Percentiles rank a stretch among this genome's conserved stretches.
These are phyloP conservation scores for Scutellaria barbata DNA, from an alignment of 257 asterid genomes.

Conservation along the genomic window DNA sequence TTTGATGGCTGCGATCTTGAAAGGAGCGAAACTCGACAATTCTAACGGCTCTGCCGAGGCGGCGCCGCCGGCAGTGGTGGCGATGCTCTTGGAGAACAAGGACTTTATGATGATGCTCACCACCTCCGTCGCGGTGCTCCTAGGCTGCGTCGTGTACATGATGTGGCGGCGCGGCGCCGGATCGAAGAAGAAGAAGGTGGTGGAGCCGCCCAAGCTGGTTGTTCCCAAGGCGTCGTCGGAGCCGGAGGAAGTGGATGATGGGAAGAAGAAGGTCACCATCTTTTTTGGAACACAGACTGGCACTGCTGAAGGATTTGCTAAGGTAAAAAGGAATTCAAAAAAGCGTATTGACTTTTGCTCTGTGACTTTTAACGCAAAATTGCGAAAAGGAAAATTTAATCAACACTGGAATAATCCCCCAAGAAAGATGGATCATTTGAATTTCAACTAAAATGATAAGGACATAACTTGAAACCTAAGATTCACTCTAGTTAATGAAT, in stretches of 20 bases:
- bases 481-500: constrained; percentile 30
- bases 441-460: constrained; percentile 14
- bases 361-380: background rate
- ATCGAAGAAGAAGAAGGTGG: constrained; percentile 55
- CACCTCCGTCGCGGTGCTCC: constrained; percentile 77
- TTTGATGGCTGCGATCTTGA: constrained; percentile 79
- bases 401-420: constrained; percentile 7
- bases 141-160: constrained; percentile 66
- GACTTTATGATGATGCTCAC: constrained; percentile 72
- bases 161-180: constrained; percentile 72
- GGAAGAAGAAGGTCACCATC: constrained; percentile 77
- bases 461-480: constrained; percentile 13
- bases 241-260: constrained; percentile 80
- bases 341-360: constrained; percentile 5
- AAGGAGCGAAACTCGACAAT: constrained; percentile 63
- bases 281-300: constrained; percentile 98
- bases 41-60: constrained; percentile 65
- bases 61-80: constrained; percentile 52
- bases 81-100: constrained; percentile 78
- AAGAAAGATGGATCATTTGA: constrained; percentile 27
- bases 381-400: background rate
- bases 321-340: constrained; percentile 48
- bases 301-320: constrained; percentile 98
- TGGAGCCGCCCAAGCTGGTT: constrained; percentile 54
- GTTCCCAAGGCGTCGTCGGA: constrained; percentile 53